Percentiles rank a stretch among this genome's conserved stretches.
These are phyloP conservation scores for Fusarium coffeatum DNA, from an alignment of 2,329 filamentous ascomycete genomes.

Conservation along the genomic window DNA sequence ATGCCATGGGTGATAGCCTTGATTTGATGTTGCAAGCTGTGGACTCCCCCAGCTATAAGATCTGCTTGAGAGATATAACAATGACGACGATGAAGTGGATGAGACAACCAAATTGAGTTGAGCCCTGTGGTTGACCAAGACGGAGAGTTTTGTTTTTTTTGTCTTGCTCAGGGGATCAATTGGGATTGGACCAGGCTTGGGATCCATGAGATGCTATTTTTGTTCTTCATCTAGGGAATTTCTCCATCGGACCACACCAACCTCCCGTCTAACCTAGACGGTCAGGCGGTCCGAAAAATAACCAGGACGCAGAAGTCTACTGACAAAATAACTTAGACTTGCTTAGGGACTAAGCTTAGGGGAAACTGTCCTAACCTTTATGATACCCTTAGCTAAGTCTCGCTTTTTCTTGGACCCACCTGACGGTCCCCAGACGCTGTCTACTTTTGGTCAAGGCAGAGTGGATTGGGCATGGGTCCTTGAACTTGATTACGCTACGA, in stretches of 20 bases:
- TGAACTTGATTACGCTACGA: not conserved
- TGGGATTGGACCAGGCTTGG: constrained; percentile 6
- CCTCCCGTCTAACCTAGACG: constrained; percentile 6
- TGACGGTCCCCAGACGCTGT: constrained; percentile 1
- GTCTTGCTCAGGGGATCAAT: not conserved
- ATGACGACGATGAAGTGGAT: constrained; percentile 35
- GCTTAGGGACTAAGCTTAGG: too few species aligned
- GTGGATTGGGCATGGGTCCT: constrained; percentile 4
- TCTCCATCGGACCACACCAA: constrained; percentile 22
- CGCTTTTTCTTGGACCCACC: too few species aligned
- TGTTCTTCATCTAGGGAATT: constrained; percentile 19
- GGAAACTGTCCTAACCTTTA: too few species aligned
- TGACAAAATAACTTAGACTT: too few species aligned
- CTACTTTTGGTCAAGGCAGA: not conserved
- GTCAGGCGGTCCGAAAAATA: too few species aligned
- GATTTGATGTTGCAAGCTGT: constrained; percentile 5
- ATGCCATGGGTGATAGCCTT: constrained; percentile 7
- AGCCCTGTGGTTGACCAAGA: constrained; percentile 7
- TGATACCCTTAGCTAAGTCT: too few species aligned
- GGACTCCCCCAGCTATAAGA: constrained; percentile 27
- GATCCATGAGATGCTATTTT: constrained; percentile 33
- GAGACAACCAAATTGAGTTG: constrained; percentile 13
- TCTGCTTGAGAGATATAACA: constrained; percentile 17
- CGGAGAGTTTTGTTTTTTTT: constrained; percentile 18
- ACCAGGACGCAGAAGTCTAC: too few species aligned